These are phyloP conservation scores for Salisapilia sapeloensis DNA, from an alignment of 352 stramenopile species.

Conservation along the genomic window DNA sequence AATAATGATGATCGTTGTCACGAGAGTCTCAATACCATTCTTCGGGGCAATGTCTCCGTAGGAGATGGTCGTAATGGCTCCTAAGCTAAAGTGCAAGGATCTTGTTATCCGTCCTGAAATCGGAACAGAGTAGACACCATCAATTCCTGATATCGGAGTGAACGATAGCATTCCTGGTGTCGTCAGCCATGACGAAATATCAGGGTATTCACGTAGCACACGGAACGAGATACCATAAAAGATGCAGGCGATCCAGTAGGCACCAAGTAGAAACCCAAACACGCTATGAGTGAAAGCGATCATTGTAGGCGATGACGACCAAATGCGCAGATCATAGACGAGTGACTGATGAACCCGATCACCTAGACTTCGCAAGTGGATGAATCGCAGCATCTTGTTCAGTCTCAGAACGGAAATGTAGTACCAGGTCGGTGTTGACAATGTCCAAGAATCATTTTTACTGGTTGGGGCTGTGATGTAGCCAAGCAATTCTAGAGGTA, in stretches of 20 bases:
- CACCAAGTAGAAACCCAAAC: constrained; percentile 8
- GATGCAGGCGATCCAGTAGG: constrained; percentile 11
- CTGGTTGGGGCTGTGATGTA: too few relatives aligned
- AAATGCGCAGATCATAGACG: constrained; percentile 28
- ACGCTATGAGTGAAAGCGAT: constrained; percentile 24
- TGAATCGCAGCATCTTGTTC: constrained; percentile 29
- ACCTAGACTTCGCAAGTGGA: constrained; percentile 24
- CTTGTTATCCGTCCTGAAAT: constrained; percentile 10
- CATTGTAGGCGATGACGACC: constrained; percentile 5
- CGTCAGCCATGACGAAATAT: constrained; percentile 6
- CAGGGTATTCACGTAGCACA: too few relatives aligned
- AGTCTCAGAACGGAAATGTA: constrained; percentile 21
- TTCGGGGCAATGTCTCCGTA: constrained; percentile 20
- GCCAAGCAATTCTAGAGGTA: constrained; percentile 32
- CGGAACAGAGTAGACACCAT: constrained; percentile 7
- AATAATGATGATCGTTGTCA: constrained; percentile 16
- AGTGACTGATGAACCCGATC: constrained; percentile 29
- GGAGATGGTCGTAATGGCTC: constrained; percentile 16
- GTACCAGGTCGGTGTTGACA: constrained; percentile 18
- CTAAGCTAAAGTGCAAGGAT: constrained; percentile 19
- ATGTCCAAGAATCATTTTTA: constrained; percentile 12
- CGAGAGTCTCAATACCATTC: constrained; percentile 13
- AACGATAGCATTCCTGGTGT: constrained; percentile 13
- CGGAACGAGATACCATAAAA: constrained; percentile 34
- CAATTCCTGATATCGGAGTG: constrained; percentile 4